Evolutionary conservation across 2,329 filamentous ascomycete genomes (phyloP), one percentile per base, ranked within the genome.

Genomic region (Sclerotinia spermophila): DNA sequence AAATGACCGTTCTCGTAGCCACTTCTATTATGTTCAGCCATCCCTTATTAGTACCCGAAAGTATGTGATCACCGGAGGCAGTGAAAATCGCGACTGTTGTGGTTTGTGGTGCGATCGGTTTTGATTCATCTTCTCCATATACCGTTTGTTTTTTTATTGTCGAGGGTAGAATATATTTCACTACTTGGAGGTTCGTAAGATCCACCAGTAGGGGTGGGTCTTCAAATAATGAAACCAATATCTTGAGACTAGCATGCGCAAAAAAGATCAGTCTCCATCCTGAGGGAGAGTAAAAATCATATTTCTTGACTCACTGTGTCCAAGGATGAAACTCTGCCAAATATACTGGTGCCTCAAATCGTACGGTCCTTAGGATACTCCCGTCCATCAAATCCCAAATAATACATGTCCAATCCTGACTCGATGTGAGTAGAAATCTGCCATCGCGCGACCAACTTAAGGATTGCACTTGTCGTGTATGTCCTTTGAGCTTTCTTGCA

Each of bases 11-110:
- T 78, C 88, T 89, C 0, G 92, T 92, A 73, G 88, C 86, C 3
- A 92, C 90, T 76, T 97, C 92, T 78, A 99, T 96, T 72, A 99
- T 92, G 81, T 99, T 99, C 72, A 99, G 86, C 86, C 93, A 97
- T 70, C 96, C 96, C 81, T 97, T 98, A 76, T 91, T 97, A 6
- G 96, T 99, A 53, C 94, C 96, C 0, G 94, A 89, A 45, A 99
- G 87, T 72, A 99, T 93, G 80, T 98, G 93, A 60, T 94, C 90
- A 65, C 96, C 96, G 0, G 90, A 87, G 0, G 89, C 87, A 0
- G 93, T 95, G 84, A 96, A 99, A 45, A 97, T 89, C 1, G 94
- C 93, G 35, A 94, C 94, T 6, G 95, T 98, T 0, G 96, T 98
- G 79, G 94, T 93, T 80, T 97, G 93, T 79, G 97, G 93, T 62